A percentile compares a stretch with the other conserved stretches of the same genome.
Evolutionary conservation across 2,329 filamentous ascomycete species (phyloP).

Genomic region (Reticulascus tulasneorum): DNA sequence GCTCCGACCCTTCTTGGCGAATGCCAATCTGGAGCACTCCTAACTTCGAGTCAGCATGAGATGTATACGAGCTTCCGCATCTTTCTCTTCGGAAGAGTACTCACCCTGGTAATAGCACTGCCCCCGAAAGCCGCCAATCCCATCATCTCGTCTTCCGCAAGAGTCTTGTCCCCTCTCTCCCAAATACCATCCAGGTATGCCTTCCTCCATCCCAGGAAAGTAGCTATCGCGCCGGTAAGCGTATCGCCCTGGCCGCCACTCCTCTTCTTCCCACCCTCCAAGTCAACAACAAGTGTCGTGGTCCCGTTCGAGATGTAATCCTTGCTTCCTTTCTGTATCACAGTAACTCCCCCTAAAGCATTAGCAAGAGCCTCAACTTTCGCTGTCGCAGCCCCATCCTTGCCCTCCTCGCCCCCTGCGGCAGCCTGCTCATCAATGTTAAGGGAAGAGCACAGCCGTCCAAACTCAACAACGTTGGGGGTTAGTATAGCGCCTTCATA

Average conservation of each 20-base stretch:
- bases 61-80: too few species aligned
- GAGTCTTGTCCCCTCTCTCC: constrained; percentile 27
- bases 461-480: constrained; percentile 93
- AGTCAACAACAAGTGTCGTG: constrained; percentile 70
- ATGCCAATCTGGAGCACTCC: constrained; percentile 84
- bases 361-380: constrained; percentile 64
- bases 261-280: constrained; percentile 79
- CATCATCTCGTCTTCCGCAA: constrained; percentile 59
- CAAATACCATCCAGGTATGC: constrained; percentile 83
- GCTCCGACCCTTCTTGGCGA: constrained; percentile 77
- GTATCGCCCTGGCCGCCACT: constrained; percentile 96
- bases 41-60: constrained; percentile 23
- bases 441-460: constrained; percentile 71
- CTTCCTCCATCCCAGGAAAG: constrained; percentile 81
- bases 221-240: constrained; percentile 82
- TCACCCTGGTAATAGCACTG: constrained; percentile 76
- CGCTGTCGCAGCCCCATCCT: constrained; percentile 30
- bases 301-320: constrained; percentile 82
- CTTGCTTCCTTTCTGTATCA: constrained; percentile 81
- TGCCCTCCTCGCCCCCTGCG: constrained; percentile 21
- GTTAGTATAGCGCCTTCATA: constrained; percentile 85
- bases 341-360: constrained; percentile 80
- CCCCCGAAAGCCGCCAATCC: constrained; percentile 82
- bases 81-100: too few species aligned
- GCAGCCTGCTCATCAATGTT: constrained; percentile 52